Percentiles rank a stretch among this genome's conserved stretches.
Evolutionary conservation across 2,329 filamentous ascomycete species (phyloP).

Genomic region (Pseudogymnoascus destructans): DNA sequence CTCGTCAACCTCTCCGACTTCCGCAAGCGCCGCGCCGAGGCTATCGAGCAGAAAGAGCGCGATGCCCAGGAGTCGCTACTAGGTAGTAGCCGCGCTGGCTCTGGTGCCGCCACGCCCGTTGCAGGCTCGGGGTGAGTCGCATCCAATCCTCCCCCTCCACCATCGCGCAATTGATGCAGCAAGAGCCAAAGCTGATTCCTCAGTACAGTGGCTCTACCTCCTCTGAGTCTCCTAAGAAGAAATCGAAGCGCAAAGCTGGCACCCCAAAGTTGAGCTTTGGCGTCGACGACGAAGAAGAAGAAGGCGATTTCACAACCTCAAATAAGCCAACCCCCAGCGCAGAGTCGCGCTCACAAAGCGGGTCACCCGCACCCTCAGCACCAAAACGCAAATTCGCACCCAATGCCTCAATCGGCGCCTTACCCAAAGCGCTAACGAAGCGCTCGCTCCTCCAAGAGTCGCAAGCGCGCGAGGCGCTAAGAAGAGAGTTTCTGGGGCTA

Average conservation of each 20-base stretch:
- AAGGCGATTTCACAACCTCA: conserved; percentile 26
- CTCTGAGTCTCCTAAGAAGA: conserved; percentile 27
- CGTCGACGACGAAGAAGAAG: conserved; percentile 49
- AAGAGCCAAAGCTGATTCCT: conserved; percentile 14
- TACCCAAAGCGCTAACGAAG: conserved; percentile 67
- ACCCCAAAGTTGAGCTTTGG: conserved; percentile 49
- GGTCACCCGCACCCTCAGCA: conserved; percentile 20
- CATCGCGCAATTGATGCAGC: neutral
- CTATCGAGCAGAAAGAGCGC: conserved; percentile 79
- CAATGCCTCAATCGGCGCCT: conserved; percentile 46
- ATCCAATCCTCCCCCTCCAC: neutral
- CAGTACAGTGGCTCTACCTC: conserved; percentile 32
- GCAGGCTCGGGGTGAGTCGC: conserved; percentile 36
- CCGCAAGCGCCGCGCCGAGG: conserved; percentile 87
- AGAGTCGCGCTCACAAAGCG: conserved; percentile 23
- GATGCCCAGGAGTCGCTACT: conserved; percentile 55
- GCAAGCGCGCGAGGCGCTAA: conserved; percentile 57
- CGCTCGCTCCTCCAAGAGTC: conserved; percentile 66
- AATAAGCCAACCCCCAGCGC: conserved; percentile 29
- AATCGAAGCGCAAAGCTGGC: conserved; percentile 34
- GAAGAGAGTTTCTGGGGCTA: conserved; percentile 67
- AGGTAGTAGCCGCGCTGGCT: conserved; percentile 21
- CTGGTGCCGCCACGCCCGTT: conserved; percentile 33
- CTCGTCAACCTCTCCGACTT: conserved; percentile 88
- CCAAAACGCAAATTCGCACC: conserved; percentile 41